A percentile compares a stretch with the other conserved stretches of the same genome.
These are phyloP conservation scores for Cnidoscolus chayamansa DNA, from an alignment of 441 rosid genomes.

Conservation along the genomic window DNA sequence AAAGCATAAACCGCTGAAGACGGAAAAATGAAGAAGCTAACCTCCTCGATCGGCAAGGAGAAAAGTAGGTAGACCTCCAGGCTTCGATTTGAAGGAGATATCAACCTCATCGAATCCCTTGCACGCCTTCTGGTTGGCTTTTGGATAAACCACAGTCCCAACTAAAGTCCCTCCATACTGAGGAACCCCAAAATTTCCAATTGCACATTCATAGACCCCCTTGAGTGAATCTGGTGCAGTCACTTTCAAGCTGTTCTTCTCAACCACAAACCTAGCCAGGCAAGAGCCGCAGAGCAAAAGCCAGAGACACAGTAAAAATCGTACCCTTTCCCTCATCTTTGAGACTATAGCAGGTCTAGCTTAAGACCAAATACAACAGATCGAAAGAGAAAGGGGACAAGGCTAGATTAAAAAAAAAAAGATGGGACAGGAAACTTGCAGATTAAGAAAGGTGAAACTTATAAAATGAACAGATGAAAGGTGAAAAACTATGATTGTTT, in stretches of 20 bases:
- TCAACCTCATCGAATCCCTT: conserved; percentile 49
- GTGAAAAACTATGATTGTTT: not conserved
- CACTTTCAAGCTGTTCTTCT: conserved; percentile 81
- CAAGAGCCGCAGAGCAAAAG: conserved; percentile 49
- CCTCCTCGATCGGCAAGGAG: conserved; percentile 90
- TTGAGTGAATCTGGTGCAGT: conserved; percentile 66
- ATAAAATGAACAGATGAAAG: not conserved
- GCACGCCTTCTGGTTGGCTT: conserved; percentile 68
- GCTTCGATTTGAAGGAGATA: conserved; percentile 53
- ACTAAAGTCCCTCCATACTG: conserved; percentile 80
- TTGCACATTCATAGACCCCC: conserved; percentile 74
- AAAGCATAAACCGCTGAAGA: not conserved
- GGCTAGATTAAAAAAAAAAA: not conserved
- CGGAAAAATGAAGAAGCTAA: conserved; percentile 12
- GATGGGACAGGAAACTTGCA: conserved; percentile 17
- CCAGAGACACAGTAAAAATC: conserved; percentile 40
- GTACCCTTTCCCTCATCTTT: conserved; percentile 51
- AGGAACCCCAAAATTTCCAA: conserved; percentile 93
- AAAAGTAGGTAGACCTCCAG: conserved; percentile 67
- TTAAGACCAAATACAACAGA: conserved; percentile 16
- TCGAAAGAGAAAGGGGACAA: conserved; percentile 9
- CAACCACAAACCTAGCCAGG: conserved; percentile 72
- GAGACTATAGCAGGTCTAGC: not conserved
- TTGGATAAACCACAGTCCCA: conserved; percentile 73
- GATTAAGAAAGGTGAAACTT: conserved; percentile 4